Evolutionary conservation across 73 alveolate species (phyloP), one percentile per base, ranked within the genome.

Genomic region (Paramecium octaurelia): DNA sequence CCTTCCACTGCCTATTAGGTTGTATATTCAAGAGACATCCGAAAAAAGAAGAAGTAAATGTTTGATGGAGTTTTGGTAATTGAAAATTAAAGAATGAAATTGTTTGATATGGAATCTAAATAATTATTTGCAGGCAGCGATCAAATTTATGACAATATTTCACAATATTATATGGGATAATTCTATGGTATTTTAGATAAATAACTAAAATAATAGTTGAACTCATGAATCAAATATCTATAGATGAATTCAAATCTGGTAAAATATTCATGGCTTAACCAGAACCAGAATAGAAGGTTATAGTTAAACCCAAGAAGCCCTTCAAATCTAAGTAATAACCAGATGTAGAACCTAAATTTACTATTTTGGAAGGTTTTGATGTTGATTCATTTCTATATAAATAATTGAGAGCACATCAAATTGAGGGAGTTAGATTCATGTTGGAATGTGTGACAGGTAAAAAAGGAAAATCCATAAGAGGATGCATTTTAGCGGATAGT

Each of bases 401-500:
- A 54, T 54, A 54, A 18, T n/a, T 54, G 31, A 18, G 69, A n/a
- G 69, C 34, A 18, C 31, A 54, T 54, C 3, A 54, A 4, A 54
- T n/a, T 18, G 69, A 54, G 21, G 69, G 29, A n/a, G 31, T 54
- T 0, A 54, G 69, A 54, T n/a, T 54, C n/a, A 54, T 54, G 69
- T 54, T 54, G 21, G 69, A 54, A 4, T 93, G 96, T 58, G 57
- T 93, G 21, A 58, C 94, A 34, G 96, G 96, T 10, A 24, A 57
- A 6, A 93, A 70, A 85, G 80, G 85, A 10, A 59, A 46, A 38
- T 86, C 77, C 29, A 40, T 64, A 29, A 46, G 70, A 42, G 96
- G 96, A 38, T 92, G 96, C 44, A 93, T 93, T 18, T 69, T 93
- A 44, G 96, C 96, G 40, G 96, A 93, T 59, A 58, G 84, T 27